Base-by-base conservation (phyloP, 345 rosid species). In the Arabidopsis arenosa region DNA sequence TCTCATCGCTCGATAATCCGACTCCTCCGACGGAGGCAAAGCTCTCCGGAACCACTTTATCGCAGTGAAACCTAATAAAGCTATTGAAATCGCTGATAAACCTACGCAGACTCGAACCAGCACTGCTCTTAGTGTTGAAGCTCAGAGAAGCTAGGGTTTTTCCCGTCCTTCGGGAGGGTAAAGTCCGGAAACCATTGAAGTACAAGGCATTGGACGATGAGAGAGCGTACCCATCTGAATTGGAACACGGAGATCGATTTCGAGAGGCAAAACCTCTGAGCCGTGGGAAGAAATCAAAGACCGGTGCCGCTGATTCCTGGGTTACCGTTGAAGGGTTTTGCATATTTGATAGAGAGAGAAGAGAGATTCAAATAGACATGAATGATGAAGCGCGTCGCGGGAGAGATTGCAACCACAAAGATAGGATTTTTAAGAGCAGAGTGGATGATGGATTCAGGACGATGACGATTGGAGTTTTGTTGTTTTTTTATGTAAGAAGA, bases 41-140 rank as follows among this genome's bases (percentile, higher is more conserved):
- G 58, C 91, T 90, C 39, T 89, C 81, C 1, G 99, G 97, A 72
- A 91, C 86, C 63, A 91, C 86, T 68, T 87, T 93, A 63, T 85
- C 90, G 56, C 90, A 87, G 39, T 93, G 98, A 54, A 87, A 83
- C 78, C 83, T 84, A 59, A 93, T 77, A 17, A 79, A 84, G 70
- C 83, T 82, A 40, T 93, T 91, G 71, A 96, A 90, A 55, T 93
- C 96, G 18, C 52, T 83, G 59, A 89, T 72, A 63, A 93, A 52
- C 59, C 77, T 79, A 62, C 73, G 63, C 45, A 88, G 8, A 15
- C 86, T 73, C n/a, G 82, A 86, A 62, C 79, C 74, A 35, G 64
- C 86, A 51, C 79, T 72, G 60, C 80, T 84, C 43, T 81, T 72
- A 63, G 84, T 60, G 55, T 86, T 83, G 83, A 84, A 80, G 57